Evolutionary conservation across 108 stramenopile species (phyloP).

Genomic region (Pinguiococcus pyrenoidosus): DNA sequence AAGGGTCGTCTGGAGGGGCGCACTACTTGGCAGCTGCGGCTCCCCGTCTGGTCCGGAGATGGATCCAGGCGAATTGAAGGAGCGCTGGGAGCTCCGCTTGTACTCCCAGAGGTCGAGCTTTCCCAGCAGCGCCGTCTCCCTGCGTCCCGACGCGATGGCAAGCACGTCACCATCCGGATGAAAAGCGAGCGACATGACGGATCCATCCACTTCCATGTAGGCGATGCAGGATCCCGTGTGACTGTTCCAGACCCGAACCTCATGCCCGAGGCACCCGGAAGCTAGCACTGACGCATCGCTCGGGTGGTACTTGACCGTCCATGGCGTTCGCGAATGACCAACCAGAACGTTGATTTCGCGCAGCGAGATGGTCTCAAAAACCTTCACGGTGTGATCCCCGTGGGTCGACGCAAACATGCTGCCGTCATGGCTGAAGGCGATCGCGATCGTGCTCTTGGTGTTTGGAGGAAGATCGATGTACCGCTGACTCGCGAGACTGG

Average conservation of each 20-base stretch:
- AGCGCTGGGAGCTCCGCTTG: too few relatives aligned
- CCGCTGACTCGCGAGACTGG: too few relatives aligned
- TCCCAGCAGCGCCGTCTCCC: too few relatives aligned
- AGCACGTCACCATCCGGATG: constrained; percentile 73
- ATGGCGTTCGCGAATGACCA: constrained; percentile 93
- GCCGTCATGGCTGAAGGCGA: constrained; percentile 13
- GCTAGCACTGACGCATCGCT: constrained; percentile 56
- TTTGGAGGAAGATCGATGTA: neutral
- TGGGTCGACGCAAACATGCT: constrained; percentile 75
- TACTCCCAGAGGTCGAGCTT: constrained; percentile 95
- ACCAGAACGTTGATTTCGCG: constrained; percentile 51
- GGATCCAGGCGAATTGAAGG: too few relatives aligned
- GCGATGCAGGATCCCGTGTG: constrained; percentile 12
- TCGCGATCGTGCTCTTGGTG: constrained; percentile 16
- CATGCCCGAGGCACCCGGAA: constrained; percentile 78
- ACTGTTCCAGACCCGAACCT: constrained; percentile 85
- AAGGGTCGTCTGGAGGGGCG: too few relatives aligned
- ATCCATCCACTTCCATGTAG: constrained; percentile 37
- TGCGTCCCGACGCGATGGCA: too few relatives aligned
- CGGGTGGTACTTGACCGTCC: constrained; percentile 93
- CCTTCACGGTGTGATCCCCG: constrained; percentile 97
- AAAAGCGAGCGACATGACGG: constrained; percentile 84
- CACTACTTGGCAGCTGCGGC: too few relatives aligned
- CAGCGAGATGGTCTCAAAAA: constrained; percentile 48
- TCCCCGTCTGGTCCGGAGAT: too few relatives aligned